Percentiles rank a stretch among this genome's conserved stretches.
phyloP scores from a whole-genome alignment of 345 rosid genomes.

The Aurinia saxatilis region DNA sequence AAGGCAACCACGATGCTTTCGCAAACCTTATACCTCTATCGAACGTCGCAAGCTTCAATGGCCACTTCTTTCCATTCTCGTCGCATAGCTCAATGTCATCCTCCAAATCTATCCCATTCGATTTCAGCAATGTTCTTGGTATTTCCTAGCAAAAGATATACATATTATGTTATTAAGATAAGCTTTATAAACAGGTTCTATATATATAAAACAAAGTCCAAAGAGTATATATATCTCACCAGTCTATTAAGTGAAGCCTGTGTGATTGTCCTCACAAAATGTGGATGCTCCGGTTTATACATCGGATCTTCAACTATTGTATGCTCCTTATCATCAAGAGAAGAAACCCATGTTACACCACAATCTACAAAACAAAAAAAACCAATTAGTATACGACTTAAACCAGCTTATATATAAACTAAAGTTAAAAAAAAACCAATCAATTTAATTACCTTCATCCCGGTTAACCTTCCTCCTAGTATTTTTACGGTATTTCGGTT shows the following conservation, averaged over 20 bases:
- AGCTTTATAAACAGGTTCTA: too few species aligned
- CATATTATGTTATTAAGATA: too few species aligned
- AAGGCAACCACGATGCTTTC: neutral
- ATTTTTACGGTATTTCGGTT: neutral
- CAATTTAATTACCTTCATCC: neutral
- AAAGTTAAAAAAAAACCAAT: neutral
- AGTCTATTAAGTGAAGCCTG: neutral
- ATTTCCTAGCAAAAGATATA: slow-evolving; percentile 13
- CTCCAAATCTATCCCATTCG: slow-evolving; percentile 13
- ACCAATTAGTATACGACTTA: too few species aligned
- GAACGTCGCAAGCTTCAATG: neutral
- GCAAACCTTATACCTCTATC: neutral
- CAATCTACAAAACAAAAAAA: slow-evolving; percentile 4
- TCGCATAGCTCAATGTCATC: slow-evolving; percentile 20
- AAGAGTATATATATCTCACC: slow-evolving; percentile 1
- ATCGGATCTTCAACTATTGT: neutral
- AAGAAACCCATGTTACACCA: neutral
- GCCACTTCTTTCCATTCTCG: slow-evolving; percentile 25
- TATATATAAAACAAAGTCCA: too few species aligned
- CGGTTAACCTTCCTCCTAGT: neutral
- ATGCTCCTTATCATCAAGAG: neutral
- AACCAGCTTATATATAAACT: neutral
- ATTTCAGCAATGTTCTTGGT: slow-evolving; percentile 15
- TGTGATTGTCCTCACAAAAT: slow-evolving; percentile 21
- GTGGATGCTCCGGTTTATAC: slow-evolving; percentile 17